Conservation (phyloP, 352 stramenopile species). For the Phytophthora sojae region DNA sequence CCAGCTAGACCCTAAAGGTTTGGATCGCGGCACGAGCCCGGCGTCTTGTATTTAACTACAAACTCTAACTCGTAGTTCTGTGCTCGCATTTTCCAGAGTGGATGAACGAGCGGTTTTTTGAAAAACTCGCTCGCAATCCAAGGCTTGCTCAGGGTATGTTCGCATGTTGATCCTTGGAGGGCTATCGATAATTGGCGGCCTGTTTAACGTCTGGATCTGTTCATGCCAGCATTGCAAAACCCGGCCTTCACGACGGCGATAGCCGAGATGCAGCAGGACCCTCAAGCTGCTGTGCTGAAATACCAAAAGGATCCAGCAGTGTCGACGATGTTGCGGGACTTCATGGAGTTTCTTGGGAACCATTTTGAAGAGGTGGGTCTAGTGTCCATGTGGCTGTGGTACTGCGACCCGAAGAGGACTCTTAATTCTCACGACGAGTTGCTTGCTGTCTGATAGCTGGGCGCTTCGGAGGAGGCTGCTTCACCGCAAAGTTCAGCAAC, state of each 20-base stretch:
- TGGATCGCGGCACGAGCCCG: not conserved
- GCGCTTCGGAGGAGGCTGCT: slow-evolving; percentile 32
- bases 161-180: not conserved
- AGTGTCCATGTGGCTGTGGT: not conserved
- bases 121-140: slow-evolving; percentile 68
- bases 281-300: slow-evolving; percentile 61
- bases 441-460: slow-evolving; percentile 39
- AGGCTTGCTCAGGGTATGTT: slow-evolving; percentile 58
- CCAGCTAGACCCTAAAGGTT: slow-evolving; percentile 73
- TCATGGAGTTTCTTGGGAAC: slow-evolving; percentile 72
- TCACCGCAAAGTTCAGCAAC: slow-evolving; percentile 14
- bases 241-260: slow-evolving; percentile 74
- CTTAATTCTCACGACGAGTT: too few species aligned
- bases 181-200: too few species aligned
- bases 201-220: not conserved
- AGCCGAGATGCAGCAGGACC: slow-evolving; percentile 74
- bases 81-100: slow-evolving; percentile 49
- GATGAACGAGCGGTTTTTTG: slow-evolving; percentile 79
- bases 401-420: too few species aligned
- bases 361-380: slow-evolving; percentile 79
- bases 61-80: not conserved
- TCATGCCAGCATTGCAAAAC: slow-evolving; percentile 62
- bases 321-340: slow-evolving; percentile 70
- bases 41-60: not conserved
- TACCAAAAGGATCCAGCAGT: slow-evolving; percentile 73